Evolutionary conservation across 2,329 filamentous ascomycete species (phyloP), one percentile per base, ranked within the genome.

Genomic region (Penicillium sp.): DNA sequence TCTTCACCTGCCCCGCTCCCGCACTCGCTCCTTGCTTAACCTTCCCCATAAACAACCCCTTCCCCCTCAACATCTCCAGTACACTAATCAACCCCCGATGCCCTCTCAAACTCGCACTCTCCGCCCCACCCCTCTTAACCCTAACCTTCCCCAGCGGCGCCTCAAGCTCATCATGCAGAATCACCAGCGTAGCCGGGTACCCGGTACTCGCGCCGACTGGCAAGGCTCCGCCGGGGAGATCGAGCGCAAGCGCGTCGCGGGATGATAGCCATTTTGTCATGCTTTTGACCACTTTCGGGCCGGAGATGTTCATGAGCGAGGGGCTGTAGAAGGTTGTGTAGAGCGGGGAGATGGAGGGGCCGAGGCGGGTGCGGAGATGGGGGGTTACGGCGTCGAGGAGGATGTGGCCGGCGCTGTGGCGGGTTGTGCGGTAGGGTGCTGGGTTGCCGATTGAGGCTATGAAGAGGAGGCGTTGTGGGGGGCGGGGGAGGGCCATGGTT

Each of bases 151-250:
- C 93, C 1, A 93, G 73, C 2, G 84, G 80, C 45, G 86, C 83
- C 71, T 97, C 93, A 37, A 98, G 79, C 75, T 98, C 94, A 75
- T 98, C 94, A 75, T 98, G 93, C 22, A 98, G 81, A 13, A 98
- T 81, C 0, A 98, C 87, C 17, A 99, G 77, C 3, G 82, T 79
- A 15, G 68, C 63, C 1, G 67, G 64, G 40, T 8, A 56, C 4
- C 53, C 53, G 6, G 13, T 19, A 9, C n/a, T 33, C 15, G 19
- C 15, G 22, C 4, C 15, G 22, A 9, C 9, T 4, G 51, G 51
- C 7, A 47, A 17, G 9, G 44, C 19, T n/a, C 44, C 44, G 13
- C 22, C 24, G 51, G 33, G 33, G 24, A 38, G 30, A 40, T 54
- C 51, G 12, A 38, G 51, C 19, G 51, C 35, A 26, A 33, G 15